Base-by-base conservation (phyloP, 192 early-diverging fungal species). In the Coemansia sp. region DNA sequence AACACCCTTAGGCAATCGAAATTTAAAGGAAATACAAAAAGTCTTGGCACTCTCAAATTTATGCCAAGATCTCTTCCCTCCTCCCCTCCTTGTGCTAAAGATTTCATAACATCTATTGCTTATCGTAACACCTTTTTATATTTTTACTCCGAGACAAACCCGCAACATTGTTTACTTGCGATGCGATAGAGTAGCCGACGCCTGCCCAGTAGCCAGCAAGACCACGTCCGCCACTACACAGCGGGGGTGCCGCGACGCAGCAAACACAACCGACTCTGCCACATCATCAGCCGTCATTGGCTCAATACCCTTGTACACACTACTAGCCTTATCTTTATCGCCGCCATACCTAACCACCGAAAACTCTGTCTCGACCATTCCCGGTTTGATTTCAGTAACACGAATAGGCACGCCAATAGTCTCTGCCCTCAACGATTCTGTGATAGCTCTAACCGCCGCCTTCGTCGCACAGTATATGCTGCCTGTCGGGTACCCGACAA, bases 361-460 rank as follows among this genome's bases (percentile, higher is more conserved):
- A 88, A 96, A 97, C 74, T 97, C 96, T 0, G 96, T 97, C 78
- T 97, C 91, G 6, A 95, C 95, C 87, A 91, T 87, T 3, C 91
- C 94, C 22, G 96, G 93, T 20, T 88, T 89, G 46, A 97, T 92
- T 66, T 86, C 87, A 1, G 90, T 92, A n/a, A 97, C 92, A 20
- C 86, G 74, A 33, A 93, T 86, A 7, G 87, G 89, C 5, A 91
- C 88, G 38, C 86, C 82, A 27, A 94, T 89, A 34, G 93, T 89
- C 76, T 97, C 96, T 52, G 88, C 78, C 5, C 91, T 70, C 65
- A 97, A 66, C 1, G 93, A 76, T 47, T 88, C 87, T 16, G 93
- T 90, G 46, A 98, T 90, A 3, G 95, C 93, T 24, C 90, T 89
- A 1, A 95, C 91, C 7, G 93, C 95, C 57, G 88, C 87, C 73